phyloP scores from a whole-genome alignment of 257 asterid species.

The Nicotiana sylvestris region DNA sequence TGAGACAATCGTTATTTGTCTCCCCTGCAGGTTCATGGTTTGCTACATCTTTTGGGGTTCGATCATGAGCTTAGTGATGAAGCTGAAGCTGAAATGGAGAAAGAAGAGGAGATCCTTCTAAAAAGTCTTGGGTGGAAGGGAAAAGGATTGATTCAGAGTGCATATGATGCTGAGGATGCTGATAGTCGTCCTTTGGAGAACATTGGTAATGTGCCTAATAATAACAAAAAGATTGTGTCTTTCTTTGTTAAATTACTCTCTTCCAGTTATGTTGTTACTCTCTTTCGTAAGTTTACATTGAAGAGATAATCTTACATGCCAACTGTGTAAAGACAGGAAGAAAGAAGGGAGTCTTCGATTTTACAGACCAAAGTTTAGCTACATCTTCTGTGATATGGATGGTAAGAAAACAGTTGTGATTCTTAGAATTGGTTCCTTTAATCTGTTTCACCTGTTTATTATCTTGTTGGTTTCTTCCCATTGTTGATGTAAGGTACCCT shows the following conservation, averaged over 20 bases:
- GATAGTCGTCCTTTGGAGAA: conserved; percentile 37
- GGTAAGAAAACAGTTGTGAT: conserved; percentile 46
- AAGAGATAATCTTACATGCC: conserved; percentile 50
- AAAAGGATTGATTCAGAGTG: conserved; percentile 85
- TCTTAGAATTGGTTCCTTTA: not conserved
- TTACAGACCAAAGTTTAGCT: conserved; percentile 82
- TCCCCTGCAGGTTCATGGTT: conserved; percentile 77
- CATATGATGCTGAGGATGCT: conserved; percentile 51
- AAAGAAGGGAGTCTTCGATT: conserved; percentile 92
- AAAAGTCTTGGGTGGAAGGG: conserved; percentile 92
- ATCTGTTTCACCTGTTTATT: not conserved
- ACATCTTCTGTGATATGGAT: conserved; percentile 98
- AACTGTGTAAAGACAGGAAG: conserved; percentile 97
- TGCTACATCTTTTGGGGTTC: conserved; percentile 93
- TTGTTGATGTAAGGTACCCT: conserved; percentile 56
- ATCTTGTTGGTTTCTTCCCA: not conserved
- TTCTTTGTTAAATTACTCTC: conserved; percentile 1
- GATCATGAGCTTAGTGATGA: conserved; percentile 95
- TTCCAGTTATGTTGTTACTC: conserved; percentile 2
- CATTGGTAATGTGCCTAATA: conserved; percentile 52
- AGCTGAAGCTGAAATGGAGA: conserved; percentile 98
- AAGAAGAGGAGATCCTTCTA: conserved; percentile 71
- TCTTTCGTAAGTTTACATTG: conserved; percentile 13
- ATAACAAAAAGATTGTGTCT: conserved; percentile 14
- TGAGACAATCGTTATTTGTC: conserved; percentile 10